These are phyloP conservation scores for Quillaja saponaria DNA, from an alignment of 306 rosid genomes.

Conservation along the genomic window DNA sequence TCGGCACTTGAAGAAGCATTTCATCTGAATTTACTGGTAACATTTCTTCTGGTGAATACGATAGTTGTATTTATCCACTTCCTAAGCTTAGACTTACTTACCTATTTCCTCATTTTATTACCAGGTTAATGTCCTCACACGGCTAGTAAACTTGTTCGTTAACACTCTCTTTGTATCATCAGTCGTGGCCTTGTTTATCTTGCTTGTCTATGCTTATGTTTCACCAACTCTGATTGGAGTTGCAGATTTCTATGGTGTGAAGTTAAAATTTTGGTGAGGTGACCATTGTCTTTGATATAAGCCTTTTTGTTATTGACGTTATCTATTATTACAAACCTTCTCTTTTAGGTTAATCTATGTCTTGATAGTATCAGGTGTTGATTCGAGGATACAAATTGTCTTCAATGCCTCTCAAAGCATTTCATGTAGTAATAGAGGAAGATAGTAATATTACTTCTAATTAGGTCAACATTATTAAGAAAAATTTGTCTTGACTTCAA, in stretches of 20 bases:
- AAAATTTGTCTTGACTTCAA: not conserved
- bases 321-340: not conserved
- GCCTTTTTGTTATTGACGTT: not conserved
- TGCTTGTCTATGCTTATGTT: conserved; percentile 51
- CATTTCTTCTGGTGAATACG: conserved; percentile 70
- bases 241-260: conserved; percentile 51
- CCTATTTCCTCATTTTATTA: conserved; percentile 12
- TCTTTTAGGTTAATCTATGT: not conserved
- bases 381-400: too few species aligned
- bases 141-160: conserved; percentile 65
- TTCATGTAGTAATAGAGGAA: too few species aligned
- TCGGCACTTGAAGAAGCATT: conserved; percentile 68
- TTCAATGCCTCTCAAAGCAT: too few species aligned
- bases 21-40: conserved; percentile 59
- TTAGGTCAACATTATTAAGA: not conserved
- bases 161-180: conserved; percentile 63
- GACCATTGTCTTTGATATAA: conserved; percentile 10
- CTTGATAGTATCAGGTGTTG: too few species aligned
- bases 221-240: conserved; percentile 49
- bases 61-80: conserved; percentile 12
- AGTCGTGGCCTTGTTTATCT: conserved; percentile 42
- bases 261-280: conserved; percentile 65
- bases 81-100: conserved; percentile 19
- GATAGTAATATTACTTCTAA: not conserved
- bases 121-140: conserved; percentile 80